Evolutionary conservation across 352 stramenopile genomes (phyloP).

Genomic region (Pythium apleroticum): DNA sequence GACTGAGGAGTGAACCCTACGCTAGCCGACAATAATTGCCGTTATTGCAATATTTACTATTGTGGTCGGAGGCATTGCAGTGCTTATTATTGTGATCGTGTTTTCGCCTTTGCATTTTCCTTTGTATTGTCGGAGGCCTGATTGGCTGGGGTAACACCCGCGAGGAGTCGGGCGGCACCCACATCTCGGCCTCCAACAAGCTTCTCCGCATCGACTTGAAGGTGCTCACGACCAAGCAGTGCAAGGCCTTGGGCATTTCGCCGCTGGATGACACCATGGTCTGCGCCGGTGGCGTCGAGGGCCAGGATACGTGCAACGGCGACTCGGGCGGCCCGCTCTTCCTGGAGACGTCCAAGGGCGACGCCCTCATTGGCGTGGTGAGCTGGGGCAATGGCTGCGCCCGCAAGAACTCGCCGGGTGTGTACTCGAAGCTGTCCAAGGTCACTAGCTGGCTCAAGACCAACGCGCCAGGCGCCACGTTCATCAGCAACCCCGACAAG

Average conservation of each 20-base stretch:
- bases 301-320: conserved; percentile 28
- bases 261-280: conserved; percentile 17
- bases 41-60: too few species aligned
- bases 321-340: conserved; percentile 33
- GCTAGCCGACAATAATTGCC: too few species aligned
- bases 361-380: conserved; percentile 27
- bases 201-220: not conserved
- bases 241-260: not conserved
- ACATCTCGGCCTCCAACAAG: conserved; percentile 15
- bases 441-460: conserved; percentile 3
- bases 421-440: conserved; percentile 5
- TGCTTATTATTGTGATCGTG: too few species aligned
- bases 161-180: conserved; percentile 13
- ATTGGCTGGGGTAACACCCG: conserved; percentile 21
- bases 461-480: conserved; percentile 9
- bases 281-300: conserved; percentile 18
- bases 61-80: too few species aligned
- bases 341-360: conserved; percentile 14
- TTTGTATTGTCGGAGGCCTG: too few species aligned
- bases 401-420: conserved; percentile 8
- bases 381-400: conserved; percentile 28
- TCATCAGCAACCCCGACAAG: conserved; percentile 11
- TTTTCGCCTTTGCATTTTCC: too few species aligned
- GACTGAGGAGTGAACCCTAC: too few species aligned
- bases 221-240: conserved; percentile 2